phyloP scores from a whole-genome alignment of 2,329 filamentous ascomycete species.

The Penicillium concentricum region DNA sequence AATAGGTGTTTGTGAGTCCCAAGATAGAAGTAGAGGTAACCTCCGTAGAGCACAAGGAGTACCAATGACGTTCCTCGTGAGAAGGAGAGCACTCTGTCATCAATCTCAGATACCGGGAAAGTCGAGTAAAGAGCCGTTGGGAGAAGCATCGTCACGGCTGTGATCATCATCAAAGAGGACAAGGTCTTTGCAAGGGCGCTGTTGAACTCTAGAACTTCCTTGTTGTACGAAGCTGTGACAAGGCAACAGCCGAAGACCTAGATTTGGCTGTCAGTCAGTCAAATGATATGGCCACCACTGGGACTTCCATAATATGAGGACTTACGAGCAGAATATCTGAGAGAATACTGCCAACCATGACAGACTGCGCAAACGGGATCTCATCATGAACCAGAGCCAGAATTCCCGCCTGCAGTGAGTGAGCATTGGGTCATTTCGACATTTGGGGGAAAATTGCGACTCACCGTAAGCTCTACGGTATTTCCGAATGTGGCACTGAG shows the following conservation, averaged over 20 bases:
- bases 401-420: conserved; percentile 61
- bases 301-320: too few species aligned
- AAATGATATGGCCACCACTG: background rate
- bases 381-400: conserved; percentile 76
- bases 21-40: conserved; percentile 71
- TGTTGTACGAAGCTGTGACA: conserved; percentile 64
- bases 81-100: conserved; percentile 61
- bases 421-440: background rate
- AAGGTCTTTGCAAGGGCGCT: conserved; percentile 38
- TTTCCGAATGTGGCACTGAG: conserved; percentile 14
- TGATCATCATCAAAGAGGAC: conserved; percentile 64
- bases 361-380: conserved; percentile 85
- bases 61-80: conserved; percentile 70
- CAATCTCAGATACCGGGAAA: conserved; percentile 39
- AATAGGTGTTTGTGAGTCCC: conserved; percentile 69
- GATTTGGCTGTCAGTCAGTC: background rate
- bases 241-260: conserved; percentile 67
- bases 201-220: conserved; percentile 59
- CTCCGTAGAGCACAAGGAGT: conserved; percentile 64
- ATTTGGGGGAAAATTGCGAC: background rate
- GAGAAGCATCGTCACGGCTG: conserved; percentile 69
- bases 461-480: conserved; percentile 14
- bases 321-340: conserved; percentile 76
- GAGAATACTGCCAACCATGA: conserved; percentile 85
- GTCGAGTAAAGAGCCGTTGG: conserved; percentile 67